A percentile compares a stretch with the other conserved stretches of the same genome.
These are phyloP conservation scores for Quercus bicolor DNA, from an alignment of 306 rosid species.

Conservation along the genomic window DNA sequence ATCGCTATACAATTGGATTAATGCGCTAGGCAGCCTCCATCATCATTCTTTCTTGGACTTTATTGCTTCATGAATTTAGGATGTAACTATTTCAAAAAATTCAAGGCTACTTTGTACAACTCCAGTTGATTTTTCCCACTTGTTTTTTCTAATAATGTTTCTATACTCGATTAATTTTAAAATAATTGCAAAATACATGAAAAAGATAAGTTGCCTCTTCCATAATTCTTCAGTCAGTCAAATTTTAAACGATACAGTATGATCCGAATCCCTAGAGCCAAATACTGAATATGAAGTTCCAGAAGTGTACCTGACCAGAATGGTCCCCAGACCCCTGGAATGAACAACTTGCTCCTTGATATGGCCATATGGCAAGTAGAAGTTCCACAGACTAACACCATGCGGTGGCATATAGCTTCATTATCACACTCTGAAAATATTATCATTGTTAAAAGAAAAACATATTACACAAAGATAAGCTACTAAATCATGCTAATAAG, in stretches of 20 bases:
- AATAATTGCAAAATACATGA: not conserved
- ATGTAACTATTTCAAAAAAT: too few species aligned
- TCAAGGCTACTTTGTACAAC: not conserved
- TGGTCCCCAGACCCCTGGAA: constrained; percentile 99
- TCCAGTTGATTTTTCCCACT: not conserved
- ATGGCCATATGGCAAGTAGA: constrained; percentile 98
- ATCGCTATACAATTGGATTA: not conserved
- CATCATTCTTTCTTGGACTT: not conserved
- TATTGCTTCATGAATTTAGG: too few species aligned
- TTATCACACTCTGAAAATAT: constrained; percentile 45
- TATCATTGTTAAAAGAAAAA: constrained; percentile 20
- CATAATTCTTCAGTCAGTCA: constrained; percentile 16
- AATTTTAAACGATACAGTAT: not conserved
- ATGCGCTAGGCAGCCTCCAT: not conserved
- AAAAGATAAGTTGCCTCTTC: constrained; percentile 6
- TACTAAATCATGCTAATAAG: constrained; percentile 15
- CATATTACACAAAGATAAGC: constrained; percentile 4
- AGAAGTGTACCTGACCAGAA: constrained; percentile 83
- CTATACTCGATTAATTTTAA: constrained; percentile 5
- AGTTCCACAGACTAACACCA: constrained; percentile 95
- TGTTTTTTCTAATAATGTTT: not conserved
- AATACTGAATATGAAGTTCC: constrained; percentile 16
- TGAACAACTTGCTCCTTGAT: constrained; percentile 74
- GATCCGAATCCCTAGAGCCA: constrained; percentile 3
- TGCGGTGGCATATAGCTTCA: constrained; percentile 67